Base-by-base conservation (phyloP, 1,284 basidiomycete genomes). In the Microbotryomycetes sp. region DNA sequence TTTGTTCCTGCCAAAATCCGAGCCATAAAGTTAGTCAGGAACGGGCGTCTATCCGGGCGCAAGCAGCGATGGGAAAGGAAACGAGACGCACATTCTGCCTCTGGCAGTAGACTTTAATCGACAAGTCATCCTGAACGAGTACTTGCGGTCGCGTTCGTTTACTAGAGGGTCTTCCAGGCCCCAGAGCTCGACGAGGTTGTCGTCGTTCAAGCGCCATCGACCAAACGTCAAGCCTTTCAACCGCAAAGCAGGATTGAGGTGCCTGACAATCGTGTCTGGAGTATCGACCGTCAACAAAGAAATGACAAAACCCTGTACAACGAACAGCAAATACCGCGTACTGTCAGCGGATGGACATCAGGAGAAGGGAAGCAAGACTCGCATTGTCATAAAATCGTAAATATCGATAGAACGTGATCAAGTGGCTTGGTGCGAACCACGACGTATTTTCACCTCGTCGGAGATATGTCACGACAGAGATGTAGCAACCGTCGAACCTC, bases 331-430 rank as follows among this genome's bases (percentile, higher is more conserved):
- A 2, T 5, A 3, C 50, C 35, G n/a, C 13, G n/a, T 27, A 35
- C 30, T 7, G 35, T 41, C 18, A 41, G 49, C 23, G 9, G 27
- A 13, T 46, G 7, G 2, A n/a, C 31, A 30, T 23, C 4, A 21
- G 26, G 18, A 53, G 23, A 50, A 23, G 49, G 15, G 21, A 24
- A 28, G 9, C 5, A 5, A 24, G 26, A 9, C 35, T 41, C 35
- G 18, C 16, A n/a, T 18, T 2, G 45, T 7, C 21, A 16, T 3
- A 54, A 24, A 15, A 15, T 50, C 54, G 52, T 9, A 61, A 52
- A 46, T 69, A 72, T 27, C 71, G 65, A 46, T 70, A 72, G 54
- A 70, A 72, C 30, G 68, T 69, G 35, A 72, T 64, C 4, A 71
- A 54, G 30, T 70, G 70, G 2, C 67, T 69, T 4, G 70, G 70